Base-by-base conservation (phyloP, 2,329 filamentous ascomycete species). In the Apiospora phragmitis region DNA sequence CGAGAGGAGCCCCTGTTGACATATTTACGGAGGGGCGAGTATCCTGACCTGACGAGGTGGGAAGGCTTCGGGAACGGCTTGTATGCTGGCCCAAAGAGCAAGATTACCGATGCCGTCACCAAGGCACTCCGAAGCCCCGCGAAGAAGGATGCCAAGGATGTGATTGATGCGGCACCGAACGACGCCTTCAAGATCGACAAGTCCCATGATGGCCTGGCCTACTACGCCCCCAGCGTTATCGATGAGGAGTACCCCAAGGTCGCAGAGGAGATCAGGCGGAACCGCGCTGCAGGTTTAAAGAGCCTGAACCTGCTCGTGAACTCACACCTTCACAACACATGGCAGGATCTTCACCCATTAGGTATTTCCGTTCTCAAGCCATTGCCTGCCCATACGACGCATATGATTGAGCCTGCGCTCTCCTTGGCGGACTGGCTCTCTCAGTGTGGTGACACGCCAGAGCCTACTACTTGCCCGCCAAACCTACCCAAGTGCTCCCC, bases 301-400 rank as follows among this genome's bases (percentile, higher is more conserved):
- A 85, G 87, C 68, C 88, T 98, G 43, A 92, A 92, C 71, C 84
- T 88, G 65, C 87, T 98, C 71, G 93, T 98, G 79, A 95, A 93
- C 77, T 88, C 91, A 2, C 96, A 98, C 80, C 86, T 98, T 4
- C 95, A 98, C 79, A 87, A 88, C 69, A 92, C 91, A 14, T 98
- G 96, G 89, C 94, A 97, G 78, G 93, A 92, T 75, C 86, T 86
- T 29, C 97, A 96, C 80, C 84, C 89, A 1, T 86, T 88, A 49
- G 95, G 96, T 41, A 92, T 98, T 70, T 89, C 91, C 6, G 90
- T 98, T 3, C 84, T 97, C 59, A 95, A 97, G 79, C 94, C 95
- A 0, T 86, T 93, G 26, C 89, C 93, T 1, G 84, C 92, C 68
- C 90, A 94, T 79, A 95, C 93, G 49, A 93, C 92, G 1, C 86